phyloP scores from a whole-genome alignment of 2,329 filamentous ascomycete genomes.

The Thielaviopsis musarum region DNA sequence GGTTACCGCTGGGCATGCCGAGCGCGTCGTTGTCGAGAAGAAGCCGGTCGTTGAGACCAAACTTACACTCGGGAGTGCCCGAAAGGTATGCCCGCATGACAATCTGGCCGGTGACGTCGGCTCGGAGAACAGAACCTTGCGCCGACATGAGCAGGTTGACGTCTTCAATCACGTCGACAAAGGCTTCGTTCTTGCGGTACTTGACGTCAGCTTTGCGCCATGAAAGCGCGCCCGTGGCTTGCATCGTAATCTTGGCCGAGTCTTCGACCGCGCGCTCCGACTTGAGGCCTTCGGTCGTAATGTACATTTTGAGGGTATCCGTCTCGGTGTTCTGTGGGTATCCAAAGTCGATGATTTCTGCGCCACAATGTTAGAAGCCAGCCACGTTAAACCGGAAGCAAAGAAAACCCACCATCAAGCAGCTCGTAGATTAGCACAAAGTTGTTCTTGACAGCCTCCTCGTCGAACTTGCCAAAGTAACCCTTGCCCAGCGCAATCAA shows the following conservation, averaged over 20 bases:
- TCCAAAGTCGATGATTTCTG: constrained; percentile 96
- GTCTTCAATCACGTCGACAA: constrained; percentile 98
- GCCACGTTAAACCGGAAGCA: neutral
- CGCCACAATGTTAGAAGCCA: neutral
- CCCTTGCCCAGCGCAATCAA: constrained; percentile 78
- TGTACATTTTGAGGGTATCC: constrained; percentile 99
- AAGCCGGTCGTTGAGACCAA: constrained; percentile 88
- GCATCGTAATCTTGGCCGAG: constrained; percentile 97
- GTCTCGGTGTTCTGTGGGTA: constrained; percentile 99
- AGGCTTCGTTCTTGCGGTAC: constrained; percentile 98
- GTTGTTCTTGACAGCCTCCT: constrained; percentile 99
- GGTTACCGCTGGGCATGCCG: constrained; percentile 43
- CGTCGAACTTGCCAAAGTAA: constrained; percentile 98
- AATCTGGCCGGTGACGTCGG: constrained; percentile 93
- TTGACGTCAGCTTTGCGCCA: constrained; percentile 97
- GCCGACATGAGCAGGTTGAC: constrained; percentile 99
- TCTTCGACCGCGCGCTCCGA: constrained; percentile 75
- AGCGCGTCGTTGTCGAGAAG: constrained; percentile 59
- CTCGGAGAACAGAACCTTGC: constrained; percentile 81
- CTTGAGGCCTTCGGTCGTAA: constrained; percentile 96
- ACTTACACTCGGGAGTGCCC: constrained; percentile 96
- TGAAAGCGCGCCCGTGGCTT: constrained; percentile 89
- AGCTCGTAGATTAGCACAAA: constrained; percentile 98
- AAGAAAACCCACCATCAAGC: constrained; percentile 51
- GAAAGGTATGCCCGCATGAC: constrained; percentile 96